A percentile compares a stretch with the other conserved stretches of the same genome.
Evolutionary conservation across 805 yeast genomes (phyloP).

Genomic region (Hanseniaspora pseudoguilliermondii): DNA sequence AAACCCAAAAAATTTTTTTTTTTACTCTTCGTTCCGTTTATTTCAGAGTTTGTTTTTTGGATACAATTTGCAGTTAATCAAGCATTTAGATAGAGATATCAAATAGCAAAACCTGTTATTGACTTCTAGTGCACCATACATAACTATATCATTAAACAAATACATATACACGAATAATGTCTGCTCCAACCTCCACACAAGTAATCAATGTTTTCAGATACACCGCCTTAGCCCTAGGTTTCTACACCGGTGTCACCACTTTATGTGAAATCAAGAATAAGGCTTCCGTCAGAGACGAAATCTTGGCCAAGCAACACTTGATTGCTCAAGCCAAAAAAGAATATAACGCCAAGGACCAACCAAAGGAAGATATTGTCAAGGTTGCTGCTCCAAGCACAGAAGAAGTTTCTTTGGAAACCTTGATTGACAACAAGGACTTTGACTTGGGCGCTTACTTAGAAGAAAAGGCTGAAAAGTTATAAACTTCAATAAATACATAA

Average conservation of each 20-base stretch:
- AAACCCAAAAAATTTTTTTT: no score
- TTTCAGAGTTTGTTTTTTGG: background rate
- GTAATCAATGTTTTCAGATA: slow-evolving; percentile 65
- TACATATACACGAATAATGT: slow-evolving; percentile 2
- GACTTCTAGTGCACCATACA: background rate
- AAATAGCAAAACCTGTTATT: background rate
- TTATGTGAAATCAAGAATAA: slow-evolving; percentile 51
- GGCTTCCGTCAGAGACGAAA: slow-evolving; percentile 42
- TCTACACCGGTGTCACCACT: slow-evolving; percentile 78
- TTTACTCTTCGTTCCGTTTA: background rate
- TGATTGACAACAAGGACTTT: slow-evolving; percentile 12
- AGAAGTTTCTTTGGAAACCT: slow-evolving; percentile 9
- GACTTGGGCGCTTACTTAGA: slow-evolving; percentile 11
- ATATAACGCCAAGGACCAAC: slow-evolving; percentile 54
- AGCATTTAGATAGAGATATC: background rate
- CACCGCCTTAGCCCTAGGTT: slow-evolving; percentile 79
- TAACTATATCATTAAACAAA: background rate
- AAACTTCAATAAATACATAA: background rate
- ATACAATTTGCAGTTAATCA: no score
- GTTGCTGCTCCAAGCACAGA: slow-evolving; percentile 39
- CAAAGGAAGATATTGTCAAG: slow-evolving; percentile 30
- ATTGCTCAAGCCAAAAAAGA: slow-evolving; percentile 82
- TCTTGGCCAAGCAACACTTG: slow-evolving; percentile 54
- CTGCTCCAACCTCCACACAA: slow-evolving; percentile 12
- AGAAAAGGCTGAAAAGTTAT: slow-evolving; percentile 12